Evolutionary conservation across 2,329 filamentous ascomycete genomes (phyloP), one percentile per base, ranked within the genome.

Genomic region (Sporothrix dimorphospora): DNA sequence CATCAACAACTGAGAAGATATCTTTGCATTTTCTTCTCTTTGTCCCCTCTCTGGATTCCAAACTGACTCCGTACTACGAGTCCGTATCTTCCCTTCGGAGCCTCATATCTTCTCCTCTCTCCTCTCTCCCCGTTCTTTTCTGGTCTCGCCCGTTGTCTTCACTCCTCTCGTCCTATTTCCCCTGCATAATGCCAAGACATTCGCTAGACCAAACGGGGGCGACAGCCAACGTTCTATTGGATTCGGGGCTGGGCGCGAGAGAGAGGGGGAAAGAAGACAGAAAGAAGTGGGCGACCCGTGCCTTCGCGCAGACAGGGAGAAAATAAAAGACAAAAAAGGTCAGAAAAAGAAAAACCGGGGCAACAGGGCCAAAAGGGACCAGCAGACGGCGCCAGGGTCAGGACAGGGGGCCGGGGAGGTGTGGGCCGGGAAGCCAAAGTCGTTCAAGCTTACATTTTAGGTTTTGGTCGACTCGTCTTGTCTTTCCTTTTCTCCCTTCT

Each of bases 401-500:
- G 9, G 63, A 27, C 63, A n/a, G 12, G 61, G 40, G 40, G 21
- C 12, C 21, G 27, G 40, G 14, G 40, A 65, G 61, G 40, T 45
- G 61, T 65, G 61, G 61, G 61, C 40, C 38, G 40, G 61, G 21
- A 65, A 47, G 61, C 40, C 61, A 65, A 65, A 24, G n/a, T 24
- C 38, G 61, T 51, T 51, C 65, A 67, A 67, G 65, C 65, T 49
- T 67, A 51, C 65, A 67, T 67, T 67, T 67, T 67, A 51, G 65
- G 65, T 47, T 66, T 38, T 67, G 40, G 12, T 55, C n/a, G 51
- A 55, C 51, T 30, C 51, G n/a, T 34, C 14, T 61, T 19, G 57
- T 40, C 53, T 57, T 27, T 12, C 12, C n/a, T n/a, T n/a, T n/a
- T 21, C 27, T 61, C 42, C 42, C 42, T 47, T 47, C 42, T 47